phyloP scores from a whole-genome alignment of 441 rosid species.

The Corymbia citriodora region DNA sequence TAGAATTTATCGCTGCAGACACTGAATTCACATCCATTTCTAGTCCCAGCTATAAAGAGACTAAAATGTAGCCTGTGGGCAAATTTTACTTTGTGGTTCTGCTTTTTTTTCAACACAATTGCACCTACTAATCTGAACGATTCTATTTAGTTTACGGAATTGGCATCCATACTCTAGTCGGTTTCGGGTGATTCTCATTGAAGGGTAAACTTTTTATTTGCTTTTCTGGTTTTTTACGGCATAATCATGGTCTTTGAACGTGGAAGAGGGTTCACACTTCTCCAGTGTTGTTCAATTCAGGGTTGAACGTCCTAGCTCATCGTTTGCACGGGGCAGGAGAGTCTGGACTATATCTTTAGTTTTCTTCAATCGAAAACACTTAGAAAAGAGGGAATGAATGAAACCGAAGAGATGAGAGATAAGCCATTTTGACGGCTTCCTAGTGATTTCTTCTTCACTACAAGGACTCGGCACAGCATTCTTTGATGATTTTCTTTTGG shows the following conservation, averaged over 20 bases:
- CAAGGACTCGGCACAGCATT: not conserved
- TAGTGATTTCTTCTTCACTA: not conserved
- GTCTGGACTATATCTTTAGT: not conserved
- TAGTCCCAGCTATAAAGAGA: not conserved
- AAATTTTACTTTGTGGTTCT: too few species aligned
- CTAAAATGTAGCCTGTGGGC: too few species aligned
- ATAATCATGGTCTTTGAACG: not conserved
- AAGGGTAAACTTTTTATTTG: not conserved
- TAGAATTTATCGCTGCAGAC: not conserved
- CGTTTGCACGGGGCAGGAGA: not conserved
- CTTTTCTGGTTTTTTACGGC: not conserved
- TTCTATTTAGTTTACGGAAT: not conserved
- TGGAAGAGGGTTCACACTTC: too few species aligned
- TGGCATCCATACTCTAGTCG: not conserved
- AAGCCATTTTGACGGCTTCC: not conserved
- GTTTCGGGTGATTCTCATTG: not conserved
- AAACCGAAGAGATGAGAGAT: not conserved
- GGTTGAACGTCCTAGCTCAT: not conserved
- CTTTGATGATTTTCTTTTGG: not conserved
- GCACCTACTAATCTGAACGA: not conserved
- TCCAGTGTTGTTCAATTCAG: too few species aligned
- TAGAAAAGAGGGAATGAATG: not conserved
- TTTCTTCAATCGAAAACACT: not conserved
- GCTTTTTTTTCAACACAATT: too few species aligned
- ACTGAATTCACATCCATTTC: not conserved